phyloP scores from a whole-genome alignment of 192 early-diverging fungal species.

The Rhizoclosmatium globosum region DNA sequence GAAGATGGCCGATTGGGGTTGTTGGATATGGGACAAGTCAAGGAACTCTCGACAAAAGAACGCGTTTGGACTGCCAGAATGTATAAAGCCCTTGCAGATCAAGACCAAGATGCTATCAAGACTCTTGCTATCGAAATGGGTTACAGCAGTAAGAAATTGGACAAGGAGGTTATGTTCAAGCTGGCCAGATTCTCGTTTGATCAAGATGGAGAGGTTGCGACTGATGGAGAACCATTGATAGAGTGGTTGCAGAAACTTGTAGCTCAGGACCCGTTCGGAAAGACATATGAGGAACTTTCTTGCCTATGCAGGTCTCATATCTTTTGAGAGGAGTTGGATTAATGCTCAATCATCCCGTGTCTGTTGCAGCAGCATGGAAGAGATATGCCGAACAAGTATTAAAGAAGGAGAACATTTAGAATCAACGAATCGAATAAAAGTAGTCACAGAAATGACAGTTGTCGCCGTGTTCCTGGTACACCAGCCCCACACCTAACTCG shows the following conservation, averaged over 20 bases:
- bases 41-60: conserved; percentile 31
- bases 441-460: not conserved
- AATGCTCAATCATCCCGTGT: conserved; percentile 42
- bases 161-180: conserved; percentile 39
- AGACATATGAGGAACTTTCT: conserved; percentile 18
- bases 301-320: conserved; percentile 37
- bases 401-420: conserved; percentile 5
- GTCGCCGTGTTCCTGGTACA: conserved; percentile 61
- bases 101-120: conserved; percentile 11
- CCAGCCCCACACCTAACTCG: conserved; percentile 57
- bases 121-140: conserved; percentile 23
- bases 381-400: conserved; percentile 36
- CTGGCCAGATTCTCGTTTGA: conserved; percentile 36
- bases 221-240: conserved; percentile 39
- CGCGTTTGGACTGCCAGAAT: conserved; percentile 23
- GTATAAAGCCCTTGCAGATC: conserved; percentile 30
- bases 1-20: conserved; percentile 42
- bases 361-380: conserved; percentile 39
- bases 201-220: conserved; percentile 38
- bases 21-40: conserved; percentile 50
- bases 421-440: not conserved
- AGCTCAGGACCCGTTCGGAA: conserved; percentile 37
- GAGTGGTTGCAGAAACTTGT: conserved; percentile 39
- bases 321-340: conserved; percentile 40
- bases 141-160: conserved; percentile 33